Base-by-base conservation (phyloP, 2,329 filamentous ascomycete genomes). In the Aspergillus eucalypticola region DNA sequence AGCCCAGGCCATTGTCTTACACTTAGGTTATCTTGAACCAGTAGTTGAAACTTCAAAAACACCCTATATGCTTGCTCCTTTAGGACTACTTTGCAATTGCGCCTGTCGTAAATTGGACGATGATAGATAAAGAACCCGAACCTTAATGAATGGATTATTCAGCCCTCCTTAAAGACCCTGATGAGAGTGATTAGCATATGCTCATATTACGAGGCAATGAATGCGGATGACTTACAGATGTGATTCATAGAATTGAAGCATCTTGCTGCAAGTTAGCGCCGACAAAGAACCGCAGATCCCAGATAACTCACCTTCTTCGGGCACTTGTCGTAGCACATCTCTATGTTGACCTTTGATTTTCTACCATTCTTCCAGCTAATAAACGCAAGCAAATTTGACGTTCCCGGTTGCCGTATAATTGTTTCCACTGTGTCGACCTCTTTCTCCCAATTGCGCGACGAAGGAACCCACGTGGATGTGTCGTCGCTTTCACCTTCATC, bases 241-340 rank as follows among this genome's bases (percentile, higher is more conserved):
- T 41, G 71, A 67, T 67, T 82, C 80, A 60, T 82, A 82, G 56
- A 82, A 82, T 59, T 75, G 69, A 10, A 82, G 75, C 79, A 82
- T 81, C 73, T 80, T 56, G 8, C 15, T 48, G 13, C 8, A 46
- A 13, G 59, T 72, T 54, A 71, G 58, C 56, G 8, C 21, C n/a
- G 21, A 25, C 23, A 15, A 44, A 15, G 8, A 19, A 59, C 6
- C 7, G 17, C 8, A 8, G 15, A 3, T 17, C 21, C 7, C 25
- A 32, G 10, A 19, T n/a, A 50, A 62, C 68, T 65, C 69, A 77
- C 77, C 67, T 75, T 75, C 59, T 68, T 65, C 0, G 80, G 80
- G 59, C 78, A 81, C 56, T 71, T 76, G 25, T 76, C 70, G 58
- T 80, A 80, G 63, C 76, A 77, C 25, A 68, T 71, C 23, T 76